Evolutionary conservation across 495 filamentous ascomycete genomes (phyloP).

Genomic region (Aspergillus ostianus): DNA sequence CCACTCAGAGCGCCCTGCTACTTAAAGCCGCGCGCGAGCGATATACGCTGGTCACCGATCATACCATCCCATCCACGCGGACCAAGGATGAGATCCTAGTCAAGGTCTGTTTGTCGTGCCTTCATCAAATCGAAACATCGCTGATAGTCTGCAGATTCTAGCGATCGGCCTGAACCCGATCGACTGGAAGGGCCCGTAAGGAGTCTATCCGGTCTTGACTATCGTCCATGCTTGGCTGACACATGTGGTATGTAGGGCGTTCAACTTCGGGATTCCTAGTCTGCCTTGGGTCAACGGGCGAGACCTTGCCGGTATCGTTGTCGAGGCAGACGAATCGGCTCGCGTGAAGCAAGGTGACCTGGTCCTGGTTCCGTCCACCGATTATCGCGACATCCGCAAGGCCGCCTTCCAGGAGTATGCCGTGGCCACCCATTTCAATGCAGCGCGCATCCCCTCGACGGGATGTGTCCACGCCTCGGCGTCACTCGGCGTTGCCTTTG

Average conservation of each 20-base stretch:
- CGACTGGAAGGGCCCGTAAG: conserved; percentile 71
- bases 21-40: conserved; percentile 36
- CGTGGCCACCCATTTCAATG: conserved; percentile 61
- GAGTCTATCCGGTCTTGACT: conserved; percentile 11
- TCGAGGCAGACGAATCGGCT: conserved; percentile 43
- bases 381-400: conserved; percentile 69
- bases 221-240: not conserved
- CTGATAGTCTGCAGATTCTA: conserved; percentile 31
- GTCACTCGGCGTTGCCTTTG: conserved; percentile 62
- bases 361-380: conserved; percentile 64
- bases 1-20: conserved; percentile 35
- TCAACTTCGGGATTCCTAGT: conserved; percentile 62
- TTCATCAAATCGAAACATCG: not conserved
- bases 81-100: conserved; percentile 55
- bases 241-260: conserved; percentile 42
- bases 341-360: conserved; percentile 54
- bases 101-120: conserved; percentile 31
- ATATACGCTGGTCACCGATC: conserved; percentile 43
- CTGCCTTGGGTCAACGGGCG: conserved; percentile 67
- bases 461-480: conserved; percentile 52
- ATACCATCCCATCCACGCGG: conserved; percentile 47
- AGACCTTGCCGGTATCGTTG: conserved; percentile 59
- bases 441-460: conserved; percentile 52
- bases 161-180: conserved; percentile 69
- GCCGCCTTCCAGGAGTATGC: conserved; percentile 69